Evolutionary conservation across 192 early-diverging fungal species (phyloP), one percentile per base, ranked within the genome.

Genomic region (Podila horticola): DNA sequence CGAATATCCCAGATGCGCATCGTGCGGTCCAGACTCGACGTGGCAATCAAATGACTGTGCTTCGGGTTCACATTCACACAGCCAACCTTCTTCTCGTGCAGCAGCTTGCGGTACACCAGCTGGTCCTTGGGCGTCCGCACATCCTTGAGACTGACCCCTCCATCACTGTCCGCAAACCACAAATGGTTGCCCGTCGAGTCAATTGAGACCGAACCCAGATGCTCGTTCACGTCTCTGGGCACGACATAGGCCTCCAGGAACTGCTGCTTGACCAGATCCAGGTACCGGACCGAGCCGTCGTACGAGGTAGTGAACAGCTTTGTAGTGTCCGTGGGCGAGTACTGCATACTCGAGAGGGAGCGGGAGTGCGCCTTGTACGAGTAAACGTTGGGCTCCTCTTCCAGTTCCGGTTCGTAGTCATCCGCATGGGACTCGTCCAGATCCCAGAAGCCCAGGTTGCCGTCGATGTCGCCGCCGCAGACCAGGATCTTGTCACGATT

Each of bases 1-100:
- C 92, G 82, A 31, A 84, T 67, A 76, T 93, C 92, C 87, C 88
- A 92, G n/a, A 93, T 82, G 22, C 82, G 75, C 38, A 87, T 85
- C 7, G 87, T 87, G n/a, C 88, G 69, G 66, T 93, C 92, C 51
- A 90, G 73, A 11, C 86, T 86, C 2, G 85, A 82, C 0, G 83
- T 84, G 28, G 81, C 84, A 26, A 93, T 66, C 36, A 86, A 79
- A 60, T 91, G 62, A 1, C 63, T 62, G 31, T 86, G 61, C 11
- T 71, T 75, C 19, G 87, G 89, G 62, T 93, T 92, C 1, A 91
- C 48, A 30, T 90, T 84, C n/a, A 93, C 71, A 68, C 89, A 87
- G 5, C 88, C 89, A 20, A 92, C 72, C 57, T 93, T 93, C 60
- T 87, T 89, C 33, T 86, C 86, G 15, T 76, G 83, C 1, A 90